These are phyloP conservation scores for Geranomyces variabilis DNA, from an alignment of 192 early-diverging fungal genomes.

Conservation along the genomic window DNA sequence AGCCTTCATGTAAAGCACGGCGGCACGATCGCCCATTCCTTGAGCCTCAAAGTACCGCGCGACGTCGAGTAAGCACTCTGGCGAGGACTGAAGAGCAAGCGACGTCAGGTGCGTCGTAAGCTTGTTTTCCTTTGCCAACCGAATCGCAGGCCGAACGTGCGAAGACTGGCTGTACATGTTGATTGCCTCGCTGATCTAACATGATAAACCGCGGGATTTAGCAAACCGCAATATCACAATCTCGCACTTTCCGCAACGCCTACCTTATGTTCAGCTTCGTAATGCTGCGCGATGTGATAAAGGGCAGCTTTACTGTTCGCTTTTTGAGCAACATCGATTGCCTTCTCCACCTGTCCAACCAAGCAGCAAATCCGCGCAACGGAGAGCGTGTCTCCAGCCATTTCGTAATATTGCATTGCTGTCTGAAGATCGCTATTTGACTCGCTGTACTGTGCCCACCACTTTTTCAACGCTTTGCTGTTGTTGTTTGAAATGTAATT, in stretches of 20 bases:
- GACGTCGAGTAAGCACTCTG: constrained; percentile 52
- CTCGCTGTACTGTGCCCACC: constrained; percentile 64
- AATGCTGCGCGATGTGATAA: constrained; percentile 55
- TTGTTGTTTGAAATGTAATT: constrained; percentile 38
- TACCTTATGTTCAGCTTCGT: constrained; percentile 53
- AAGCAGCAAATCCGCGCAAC: constrained; percentile 54
- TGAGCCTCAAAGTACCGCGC: constrained; percentile 45
- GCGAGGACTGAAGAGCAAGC: constrained; percentile 50
- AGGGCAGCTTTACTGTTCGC: constrained; percentile 42
- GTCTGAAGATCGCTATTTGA: constrained; percentile 38
- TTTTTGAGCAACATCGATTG: constrained; percentile 45
- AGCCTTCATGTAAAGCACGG: constrained; percentile 19
- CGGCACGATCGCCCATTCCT: constrained; percentile 14
- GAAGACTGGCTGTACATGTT: constrained; percentile 49
- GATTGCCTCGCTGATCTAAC: constrained; percentile 54
- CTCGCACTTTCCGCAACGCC: background rate
- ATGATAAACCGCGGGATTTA: background rate
- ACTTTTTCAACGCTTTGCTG: constrained; percentile 43
- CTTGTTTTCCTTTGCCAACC: constrained; percentile 56
- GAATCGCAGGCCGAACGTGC: constrained; percentile 53
- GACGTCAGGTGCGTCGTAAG: constrained; percentile 53
- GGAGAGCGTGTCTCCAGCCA: constrained; percentile 47
- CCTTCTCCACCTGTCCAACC: constrained; percentile 50
- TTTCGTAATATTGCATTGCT: constrained; percentile 54
- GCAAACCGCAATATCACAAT: background rate